Evolutionary conservation across 768 basidiomycete species (phyloP).

Genomic region (Pulveroboletus sp.): DNA sequence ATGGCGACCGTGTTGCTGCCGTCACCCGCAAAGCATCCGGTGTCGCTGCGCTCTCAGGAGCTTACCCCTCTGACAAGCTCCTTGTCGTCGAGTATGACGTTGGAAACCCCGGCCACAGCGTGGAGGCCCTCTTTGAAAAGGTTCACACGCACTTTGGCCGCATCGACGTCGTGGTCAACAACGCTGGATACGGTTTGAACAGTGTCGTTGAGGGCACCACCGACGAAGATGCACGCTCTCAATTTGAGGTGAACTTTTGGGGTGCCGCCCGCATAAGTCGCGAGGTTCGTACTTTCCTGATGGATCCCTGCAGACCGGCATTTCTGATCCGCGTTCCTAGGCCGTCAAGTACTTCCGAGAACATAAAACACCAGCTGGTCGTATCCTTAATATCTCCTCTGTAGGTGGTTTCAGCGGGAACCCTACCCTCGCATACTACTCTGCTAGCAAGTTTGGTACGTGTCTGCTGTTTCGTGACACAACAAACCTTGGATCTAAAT

Average conservation of each 20-base stretch:
- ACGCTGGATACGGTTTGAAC: constrained; percentile 26
- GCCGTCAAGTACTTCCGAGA: constrained; percentile 31
- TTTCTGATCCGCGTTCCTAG: constrained; percentile 1
- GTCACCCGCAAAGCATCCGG: constrained; percentile 25
- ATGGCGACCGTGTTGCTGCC: constrained; percentile 29
- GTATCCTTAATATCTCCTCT: constrained; percentile 23
- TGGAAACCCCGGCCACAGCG: constrained; percentile 17
- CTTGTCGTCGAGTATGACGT: constrained; percentile 32
- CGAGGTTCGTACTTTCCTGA: constrained; percentile 11
- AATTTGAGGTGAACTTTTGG: constrained; percentile 36
- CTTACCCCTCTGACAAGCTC: constrained; percentile 20
- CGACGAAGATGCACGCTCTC: constrained; percentile 24
- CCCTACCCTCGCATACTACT: constrained; percentile 19
- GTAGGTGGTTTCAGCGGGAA: constrained; percentile 15
- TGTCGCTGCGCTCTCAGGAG: constrained; percentile 13
- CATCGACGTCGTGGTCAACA: constrained; percentile 34
- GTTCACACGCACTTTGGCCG: constrained; percentile 27
- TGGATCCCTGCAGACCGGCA: not conserved
- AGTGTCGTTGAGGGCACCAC: constrained; percentile 26
- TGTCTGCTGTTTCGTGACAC: not conserved
- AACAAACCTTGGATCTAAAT: not conserved
- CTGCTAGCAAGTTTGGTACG: constrained; percentile 24
- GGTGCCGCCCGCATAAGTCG: constrained; percentile 22
- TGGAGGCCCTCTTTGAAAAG: constrained; percentile 17
- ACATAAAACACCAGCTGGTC: constrained; percentile 22